Evolutionary conservation across 441 rosid genomes (phyloP), one percentile per base, ranked within the genome.

Genomic region (Isatis lusitanica): DNA sequence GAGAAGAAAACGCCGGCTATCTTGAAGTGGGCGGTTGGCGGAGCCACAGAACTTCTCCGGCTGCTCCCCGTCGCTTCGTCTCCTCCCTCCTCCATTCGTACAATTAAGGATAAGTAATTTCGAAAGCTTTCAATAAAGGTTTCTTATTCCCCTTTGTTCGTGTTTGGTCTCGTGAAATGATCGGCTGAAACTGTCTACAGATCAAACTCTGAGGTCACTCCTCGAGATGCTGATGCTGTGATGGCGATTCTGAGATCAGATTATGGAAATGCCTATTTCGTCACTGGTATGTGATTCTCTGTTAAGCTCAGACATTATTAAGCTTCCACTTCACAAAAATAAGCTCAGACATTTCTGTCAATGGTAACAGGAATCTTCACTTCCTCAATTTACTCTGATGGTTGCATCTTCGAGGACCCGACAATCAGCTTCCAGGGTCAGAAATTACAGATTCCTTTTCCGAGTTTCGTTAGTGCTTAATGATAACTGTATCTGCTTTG

Each of bases 191-290:
- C 36, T 48, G 4, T 40, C 13, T 38, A 26, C 57, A 63, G 77
- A 76, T 26, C 51, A 53, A 16, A 52, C 16, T 46, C 74, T 9
- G 86, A 77, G 75, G 16, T 60, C 65, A 48, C 64, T 33, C 84
- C 70, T 83, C 74, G 79, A 3, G 46, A 86, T 63, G 52, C 79
- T 61, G 90, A 85, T 64, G 94, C 85, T 71, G 82, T 91, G 44
- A 51, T 94, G 55, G 52, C 11, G 64, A 61, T 86, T 52, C 85
- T 94, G 56, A 79, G 66, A 81, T 76, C 79, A 53, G 97, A 94
- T 81, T 94, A 85, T 58, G 87, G 82, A 79, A 88, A 86, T 81
- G 90, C 92, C 31, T 92, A 94, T 80, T 94, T 94, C 81, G 91
- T 92, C 61, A 88, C 95, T 51, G 98, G 98, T 91, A 65, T 5